Conservation (phyloP, 78 protist genomes). For the Planoprotostelium fungivorum region DNA sequence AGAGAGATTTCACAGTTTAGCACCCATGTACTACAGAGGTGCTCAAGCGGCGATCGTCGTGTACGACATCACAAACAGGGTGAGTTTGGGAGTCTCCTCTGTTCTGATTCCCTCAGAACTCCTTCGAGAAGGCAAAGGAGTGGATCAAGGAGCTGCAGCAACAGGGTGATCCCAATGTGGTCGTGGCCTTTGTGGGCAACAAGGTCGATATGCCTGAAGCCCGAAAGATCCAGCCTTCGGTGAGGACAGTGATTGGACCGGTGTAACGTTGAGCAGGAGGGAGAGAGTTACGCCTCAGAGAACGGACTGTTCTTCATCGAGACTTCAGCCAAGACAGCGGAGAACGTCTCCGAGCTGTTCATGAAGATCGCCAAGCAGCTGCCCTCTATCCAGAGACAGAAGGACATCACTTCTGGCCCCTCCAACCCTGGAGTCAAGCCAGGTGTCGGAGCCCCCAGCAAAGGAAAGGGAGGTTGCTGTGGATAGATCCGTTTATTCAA, state of each 20-base stretch:
- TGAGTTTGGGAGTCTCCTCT: not conserved
- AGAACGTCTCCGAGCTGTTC: conserved; percentile 90
- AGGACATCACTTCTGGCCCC: not conserved
- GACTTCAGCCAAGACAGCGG: conserved; percentile 89
- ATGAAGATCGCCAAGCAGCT: conserved; percentile 47
- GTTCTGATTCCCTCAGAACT: conserved; percentile 9
- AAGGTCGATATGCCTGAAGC: conserved; percentile 17
- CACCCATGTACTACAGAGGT: conserved; percentile 97
- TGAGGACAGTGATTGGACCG: not conserved
- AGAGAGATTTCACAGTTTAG: conserved; percentile 86
- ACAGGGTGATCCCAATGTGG: conserved; percentile 81
- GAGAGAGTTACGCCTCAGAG: conserved; percentile 77
- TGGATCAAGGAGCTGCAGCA: conserved; percentile 97
- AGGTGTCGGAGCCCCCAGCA: not conserved
- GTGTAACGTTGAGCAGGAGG: conserved; percentile 34
- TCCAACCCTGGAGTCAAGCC: not conserved
- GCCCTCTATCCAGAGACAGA: not conserved
- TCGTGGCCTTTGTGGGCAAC: conserved; percentile 12
- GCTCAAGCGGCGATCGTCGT: conserved; percentile 96
- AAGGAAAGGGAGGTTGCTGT: not conserved
- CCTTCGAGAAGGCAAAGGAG: conserved; percentile 83
- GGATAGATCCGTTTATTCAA: no score
- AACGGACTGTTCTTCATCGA: conserved; percentile 87
- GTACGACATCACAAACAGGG: conserved; percentile 78
- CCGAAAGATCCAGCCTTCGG: not conserved